Evolutionary conservation across 2,329 filamentous ascomycete genomes (phyloP), one percentile per base, ranked within the genome.

Genomic region (Leptodontidium sp.): DNA sequence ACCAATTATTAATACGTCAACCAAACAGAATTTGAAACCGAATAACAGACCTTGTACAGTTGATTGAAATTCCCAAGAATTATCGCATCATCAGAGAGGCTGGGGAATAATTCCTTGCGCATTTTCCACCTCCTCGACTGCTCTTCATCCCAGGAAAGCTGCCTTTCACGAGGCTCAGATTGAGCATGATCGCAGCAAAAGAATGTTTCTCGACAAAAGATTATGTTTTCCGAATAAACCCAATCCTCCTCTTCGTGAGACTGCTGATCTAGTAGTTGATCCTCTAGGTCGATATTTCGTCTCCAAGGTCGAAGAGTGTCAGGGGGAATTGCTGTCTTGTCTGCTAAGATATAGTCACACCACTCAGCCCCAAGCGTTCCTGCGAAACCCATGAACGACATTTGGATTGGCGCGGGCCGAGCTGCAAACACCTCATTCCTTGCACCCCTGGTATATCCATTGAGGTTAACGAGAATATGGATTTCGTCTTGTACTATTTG

Each of bases 361-460:
- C 96, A 99, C 78, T 99, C 96, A 2, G 96, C 96, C 6, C 96
- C 96, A 0, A 99, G 83, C 0, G 95, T 98, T 11, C 96, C 96
- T 0, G 96, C 96, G 78, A 99, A 99, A 0, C 96, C 96, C 96
- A 99, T 99, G 77, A 99, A 99, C 0, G 96, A 97, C 96, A 99
- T 99, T 74, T 99, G 96, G 53, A 99, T 93, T 0, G 96, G 96
- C 1, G 94, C 94, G 17, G 96, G 93, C 32, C 97, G 89, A 26
- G 96, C 96, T 26, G 96, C 96, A 79, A 99, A 99, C 4, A 99
- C 91, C 78, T 99, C 96, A 75, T 99, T 99, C 29, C 94, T 89
- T n/a, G 96, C 96, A 38, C 96, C 96, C 65, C 96, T 88, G 0
- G 96, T 99, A 79, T 99, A 99, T 12, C 96, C 96, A 76, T 99